These are phyloP conservation scores for Pythium sp. DNA, from an alignment of 352 stramenopile species.

Conservation along the genomic window DNA sequence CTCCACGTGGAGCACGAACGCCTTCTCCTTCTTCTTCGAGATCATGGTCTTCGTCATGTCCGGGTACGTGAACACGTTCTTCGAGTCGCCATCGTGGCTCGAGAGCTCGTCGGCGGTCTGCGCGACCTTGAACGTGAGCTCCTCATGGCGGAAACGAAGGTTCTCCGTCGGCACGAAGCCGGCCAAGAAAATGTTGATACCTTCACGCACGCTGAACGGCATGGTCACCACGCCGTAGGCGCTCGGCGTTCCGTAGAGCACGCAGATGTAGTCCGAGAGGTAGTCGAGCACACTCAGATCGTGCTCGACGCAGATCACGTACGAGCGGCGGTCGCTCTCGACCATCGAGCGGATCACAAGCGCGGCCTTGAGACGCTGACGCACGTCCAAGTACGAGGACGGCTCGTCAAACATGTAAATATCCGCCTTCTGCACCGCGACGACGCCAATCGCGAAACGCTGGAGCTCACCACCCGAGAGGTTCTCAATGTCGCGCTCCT, in stretches of 20 bases:
- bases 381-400: slow-evolving; percentile 99
- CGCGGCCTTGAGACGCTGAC: slow-evolving; percentile 97
- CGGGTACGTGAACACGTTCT: slow-evolving; percentile 95
- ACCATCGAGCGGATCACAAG: slow-evolving; percentile 97
- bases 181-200: slow-evolving; percentile 99
- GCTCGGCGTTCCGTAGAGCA: slow-evolving; percentile 97
- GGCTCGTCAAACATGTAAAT: slow-evolving; percentile 99
- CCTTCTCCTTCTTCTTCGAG: slow-evolving; percentile 90
- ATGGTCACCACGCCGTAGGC: slow-evolving; percentile 99
- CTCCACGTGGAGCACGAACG: slow-evolving; percentile 98
- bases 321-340: slow-evolving; percentile 84
- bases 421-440: slow-evolving; percentile 94
- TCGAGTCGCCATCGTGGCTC: slow-evolving; percentile 84
- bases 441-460: slow-evolving; percentile 97
- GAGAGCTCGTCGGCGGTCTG: slow-evolving; percentile 90
- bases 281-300: slow-evolving; percentile 99
- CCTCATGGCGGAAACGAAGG: slow-evolving; percentile 97
- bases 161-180: slow-evolving; percentile 99
- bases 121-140: slow-evolving; percentile 98
- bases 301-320: slow-evolving; percentile 99
- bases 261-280: slow-evolving; percentile 99
- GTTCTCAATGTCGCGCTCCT: slow-evolving; percentile 95
- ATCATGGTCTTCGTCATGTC: slow-evolving; percentile 98
- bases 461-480: slow-evolving; percentile 99
- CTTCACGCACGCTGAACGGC: slow-evolving; percentile 98